These are phyloP conservation scores for Lolium multiflorum DNA, from an alignment of 176 grass and related monocot genomes.

Conservation along the genomic window DNA sequence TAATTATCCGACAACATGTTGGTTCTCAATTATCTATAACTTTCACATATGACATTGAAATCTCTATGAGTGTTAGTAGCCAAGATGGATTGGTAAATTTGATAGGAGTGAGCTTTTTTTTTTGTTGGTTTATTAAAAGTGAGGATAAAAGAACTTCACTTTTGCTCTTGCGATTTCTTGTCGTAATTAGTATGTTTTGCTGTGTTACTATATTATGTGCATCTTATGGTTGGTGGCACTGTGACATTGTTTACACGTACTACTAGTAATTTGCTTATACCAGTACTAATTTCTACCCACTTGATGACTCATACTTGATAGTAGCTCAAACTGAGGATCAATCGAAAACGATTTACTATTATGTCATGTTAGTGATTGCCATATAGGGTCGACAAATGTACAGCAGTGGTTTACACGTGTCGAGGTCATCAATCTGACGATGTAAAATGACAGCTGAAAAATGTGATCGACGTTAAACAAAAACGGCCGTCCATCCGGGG, in stretches of 20 bases:
- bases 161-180: too few species aligned
- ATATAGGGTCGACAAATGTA: neutral
- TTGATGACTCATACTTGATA: neutral
- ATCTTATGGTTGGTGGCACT: too few species aligned
- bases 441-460: neutral
- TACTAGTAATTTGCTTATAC: too few species aligned
- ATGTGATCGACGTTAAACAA: neutral
- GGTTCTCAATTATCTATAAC: too few species aligned
- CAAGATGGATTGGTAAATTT: neutral
- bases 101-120: too few species aligned
- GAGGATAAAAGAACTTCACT: too few species aligned
- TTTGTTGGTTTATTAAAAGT: too few species aligned
- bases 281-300: too few species aligned
- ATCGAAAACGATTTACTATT: neutral
- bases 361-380: neutral
- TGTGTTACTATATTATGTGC: too few species aligned
- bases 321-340: neutral
- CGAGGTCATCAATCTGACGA: neutral
- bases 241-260: too few species aligned
- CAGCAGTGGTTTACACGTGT: neutral
- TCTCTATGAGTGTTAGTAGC: neutral
- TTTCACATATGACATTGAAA: neutral
- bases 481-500: neutral
- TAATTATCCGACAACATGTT: too few species aligned
- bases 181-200: too few species aligned